Base-by-base conservation (phyloP, 2,329 filamentous ascomycete genomes). In the Phialemoniopsis sp. region DNA sequence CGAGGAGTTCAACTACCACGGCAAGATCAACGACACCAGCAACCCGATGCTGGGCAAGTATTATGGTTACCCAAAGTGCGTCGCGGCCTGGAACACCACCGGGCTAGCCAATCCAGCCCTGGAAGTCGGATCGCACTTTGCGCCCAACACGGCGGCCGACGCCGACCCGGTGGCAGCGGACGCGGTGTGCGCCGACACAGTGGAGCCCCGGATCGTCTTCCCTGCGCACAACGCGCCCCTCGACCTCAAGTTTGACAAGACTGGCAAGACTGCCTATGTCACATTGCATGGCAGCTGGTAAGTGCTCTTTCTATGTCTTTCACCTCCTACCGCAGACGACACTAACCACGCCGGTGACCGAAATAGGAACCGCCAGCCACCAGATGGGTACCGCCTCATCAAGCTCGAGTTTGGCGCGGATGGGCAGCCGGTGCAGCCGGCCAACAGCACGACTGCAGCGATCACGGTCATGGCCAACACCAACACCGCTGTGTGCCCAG, bases 1-100 rank as follows among this genome's bases (percentile, higher is more conserved):
- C 5, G 81, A 85, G 50, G 76, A 85, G 53, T 54, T 85, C 46
- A 84, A 84, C 54, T 84, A 73, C 56, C 70, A 81, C 34, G 80
- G 80, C 7, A 12, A 8, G 17, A 28, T 40, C 32, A 82, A 86
- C 48, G 76, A 52, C 34, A 48, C 46, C 5, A 43, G 44, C 42
- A 36, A 40, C 3, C 15, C 50, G 10, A 47, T 54, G 14, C 52
- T 56, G 34, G 64, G 65, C 5, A 50, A 51, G 4, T 82, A 83
- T 54, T 82, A 76, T 48, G 81, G 81, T 8, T 85, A 85, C 49
- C 81, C 81, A 3, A 66, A 64, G 33, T 85, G 81, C 59, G 79
- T 76, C 44, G 64, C 80, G 8, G 72, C 76, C 4, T 85, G 76
- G 73, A 63, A 75, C 39, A 6, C 21, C 10, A 49, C 54, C 9